Evolutionary conservation across 139 green algal species (phyloP).

Genomic region (Penium margaritaceum): DNA sequence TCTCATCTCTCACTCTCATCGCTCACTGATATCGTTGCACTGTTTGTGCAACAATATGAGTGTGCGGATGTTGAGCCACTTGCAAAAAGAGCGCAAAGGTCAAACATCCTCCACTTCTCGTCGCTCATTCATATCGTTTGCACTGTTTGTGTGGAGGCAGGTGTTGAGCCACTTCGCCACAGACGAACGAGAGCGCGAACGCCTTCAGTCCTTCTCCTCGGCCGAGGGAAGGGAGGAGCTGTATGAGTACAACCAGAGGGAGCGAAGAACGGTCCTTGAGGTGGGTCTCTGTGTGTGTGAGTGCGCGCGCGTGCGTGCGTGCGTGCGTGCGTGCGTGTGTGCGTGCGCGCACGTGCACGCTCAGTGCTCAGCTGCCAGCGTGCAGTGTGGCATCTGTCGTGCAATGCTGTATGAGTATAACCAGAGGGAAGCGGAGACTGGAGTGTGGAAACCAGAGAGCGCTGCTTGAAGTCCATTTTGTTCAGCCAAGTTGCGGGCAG

Average conservation of each 20-base stretch:
- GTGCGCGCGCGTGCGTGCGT: too few relatives aligned
- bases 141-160: not conserved
- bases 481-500: not conserved
- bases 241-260: constrained; percentile 47
- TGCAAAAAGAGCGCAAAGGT: too few relatives aligned
- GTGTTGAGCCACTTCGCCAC: constrained; percentile 63
- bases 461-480: constrained; percentile 33
- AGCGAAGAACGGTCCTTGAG: constrained; percentile 49
- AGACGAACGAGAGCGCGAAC: too few relatives aligned
- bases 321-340: not conserved
- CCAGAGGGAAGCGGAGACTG: constrained; percentile 43
- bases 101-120: too few relatives aligned
- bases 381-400: not conserved
- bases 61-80: too few relatives aligned
- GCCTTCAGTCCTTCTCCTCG: too few relatives aligned
- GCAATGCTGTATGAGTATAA: constrained; percentile 52
- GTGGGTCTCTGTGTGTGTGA: too few relatives aligned
- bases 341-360: not conserved
- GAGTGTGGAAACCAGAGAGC: too few relatives aligned
- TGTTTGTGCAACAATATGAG: too few relatives aligned
- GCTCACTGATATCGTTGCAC: too few relatives aligned
- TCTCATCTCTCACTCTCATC: too few relatives aligned
- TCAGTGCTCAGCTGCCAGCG: not conserved
- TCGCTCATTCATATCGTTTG: too few relatives aligned
- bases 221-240: constrained; percentile 50